These are phyloP conservation scores for Xylaria sp. DNA, from an alignment of 2,329 filamentous ascomycete genomes.

Conservation along the genomic window DNA sequence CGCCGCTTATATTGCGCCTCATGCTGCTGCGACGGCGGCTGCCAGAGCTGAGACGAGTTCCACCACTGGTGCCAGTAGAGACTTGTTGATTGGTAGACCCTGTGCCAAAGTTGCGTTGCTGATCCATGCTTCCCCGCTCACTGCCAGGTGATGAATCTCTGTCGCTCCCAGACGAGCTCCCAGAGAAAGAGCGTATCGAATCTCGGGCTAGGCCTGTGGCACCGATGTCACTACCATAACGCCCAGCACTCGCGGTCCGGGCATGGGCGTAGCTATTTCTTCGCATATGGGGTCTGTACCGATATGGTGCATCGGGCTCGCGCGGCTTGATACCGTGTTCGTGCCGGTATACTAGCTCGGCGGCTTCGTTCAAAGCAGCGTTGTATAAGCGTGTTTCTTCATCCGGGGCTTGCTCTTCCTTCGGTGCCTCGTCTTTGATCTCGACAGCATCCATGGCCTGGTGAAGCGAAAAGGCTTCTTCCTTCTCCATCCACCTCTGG, in stretches of 20 bases:
- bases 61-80: slow-evolving; percentile 48
- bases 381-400: slow-evolving; percentile 69
- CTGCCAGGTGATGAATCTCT: slow-evolving; percentile 44
- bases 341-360: slow-evolving; percentile 79
- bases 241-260: slow-evolving; percentile 63
- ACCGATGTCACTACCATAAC: slow-evolving; percentile 53
- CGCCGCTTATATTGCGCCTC: slow-evolving; percentile 73
- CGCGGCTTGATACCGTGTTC: slow-evolving; percentile 61
- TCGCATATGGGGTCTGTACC: slow-evolving; percentile 71
- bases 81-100: slow-evolving; percentile 45
- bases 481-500: slow-evolving; percentile 79
- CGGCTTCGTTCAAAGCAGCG: slow-evolving; percentile 76
- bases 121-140: slow-evolving; percentile 43
- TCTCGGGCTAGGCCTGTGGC: slow-evolving; percentile 54
- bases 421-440: slow-evolving; percentile 45
- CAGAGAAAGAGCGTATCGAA: slow-evolving; percentile 54
- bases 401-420: slow-evolving; percentile 47
- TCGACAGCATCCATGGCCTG: slow-evolving; percentile 78
- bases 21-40: slow-evolving; percentile 67
- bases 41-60: slow-evolving; percentile 45
- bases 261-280: slow-evolving; percentile 75
- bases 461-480: slow-evolving; percentile 73
- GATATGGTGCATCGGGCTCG: slow-evolving; percentile 68
- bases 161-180: slow-evolving; percentile 58
- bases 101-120: slow-evolving; percentile 33